A percentile compares a stretch with the other conserved stretches of the same genome.
Evolutionary conservation across 495 filamentous ascomycete species (phyloP).

Genomic region (Thermochaetoides thermophila): DNA sequence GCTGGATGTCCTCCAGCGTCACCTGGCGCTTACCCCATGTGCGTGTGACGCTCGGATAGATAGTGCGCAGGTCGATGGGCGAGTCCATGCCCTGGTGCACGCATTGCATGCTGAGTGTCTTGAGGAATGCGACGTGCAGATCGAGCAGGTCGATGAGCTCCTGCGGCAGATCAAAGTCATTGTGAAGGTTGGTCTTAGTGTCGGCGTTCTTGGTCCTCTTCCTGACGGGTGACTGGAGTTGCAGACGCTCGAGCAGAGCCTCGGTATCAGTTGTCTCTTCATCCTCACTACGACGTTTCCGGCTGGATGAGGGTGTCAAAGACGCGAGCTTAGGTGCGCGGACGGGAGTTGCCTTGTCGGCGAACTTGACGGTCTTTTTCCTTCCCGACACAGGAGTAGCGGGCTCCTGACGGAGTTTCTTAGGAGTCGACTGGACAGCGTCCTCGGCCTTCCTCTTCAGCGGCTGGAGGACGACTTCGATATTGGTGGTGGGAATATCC

Average conservation of each 20-base stretch:
- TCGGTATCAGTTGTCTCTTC: conserved; percentile 13
- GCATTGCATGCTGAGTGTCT: conserved; percentile 41
- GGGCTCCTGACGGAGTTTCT: conserved; percentile 13
- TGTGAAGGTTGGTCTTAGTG: conserved; percentile 13
- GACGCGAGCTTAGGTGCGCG: background rate
- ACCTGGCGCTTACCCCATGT: conserved; percentile 48
- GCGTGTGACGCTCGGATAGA: conserved; percentile 40
- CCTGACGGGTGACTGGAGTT: conserved; percentile 21
- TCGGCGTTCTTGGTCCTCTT: conserved; percentile 19
- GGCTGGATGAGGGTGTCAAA: conserved; percentile 5
- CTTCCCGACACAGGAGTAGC: conserved; percentile 7
- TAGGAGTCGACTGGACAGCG: conserved; percentile 10
- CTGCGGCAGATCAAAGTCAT: conserved; percentile 28
- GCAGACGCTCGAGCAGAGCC: conserved; percentile 25
- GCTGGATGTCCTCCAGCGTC: conserved; percentile 41
- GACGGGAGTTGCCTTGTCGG: conserved; percentile 3
- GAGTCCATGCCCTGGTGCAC: conserved; percentile 49
- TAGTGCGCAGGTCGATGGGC: conserved; percentile 41
- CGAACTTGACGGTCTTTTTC: conserved; percentile 18
- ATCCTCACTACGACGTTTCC: conserved; percentile 13
- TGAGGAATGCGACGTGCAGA: conserved; percentile 42
- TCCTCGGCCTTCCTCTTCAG: conserved; percentile 18
- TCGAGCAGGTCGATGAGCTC: conserved; percentile 42
- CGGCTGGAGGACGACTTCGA: conserved; percentile 19
- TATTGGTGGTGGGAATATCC: conserved; percentile 11